Evolutionary conservation across 257 asterid species (phyloP), one percentile per base, ranked within the genome.

Genomic region (Forsythia viridissima): DNA sequence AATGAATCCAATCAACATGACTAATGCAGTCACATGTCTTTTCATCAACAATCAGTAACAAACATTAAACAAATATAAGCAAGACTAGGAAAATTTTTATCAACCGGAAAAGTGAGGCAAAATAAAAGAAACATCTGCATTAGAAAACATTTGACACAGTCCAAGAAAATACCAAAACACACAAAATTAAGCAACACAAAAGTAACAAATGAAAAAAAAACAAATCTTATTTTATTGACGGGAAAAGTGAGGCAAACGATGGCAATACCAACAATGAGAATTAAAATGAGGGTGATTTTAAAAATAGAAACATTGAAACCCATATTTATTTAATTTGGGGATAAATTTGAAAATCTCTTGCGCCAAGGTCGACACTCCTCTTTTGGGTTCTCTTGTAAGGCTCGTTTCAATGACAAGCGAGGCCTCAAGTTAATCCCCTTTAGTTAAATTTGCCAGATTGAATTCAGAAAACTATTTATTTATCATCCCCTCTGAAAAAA

Each of bases 211-310:
- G 7, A 6, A 36, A 37, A 48, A 73, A 73, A 70, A 24, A 24
- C 24, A 24, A 24, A 24, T 9, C 4, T 34, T 38, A 96, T 98
- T 97, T 93, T 87, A 52, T 96, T 97, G 68, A 93, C 69, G 4
- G 99, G 99, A 41, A 96, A 96, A 77, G 97, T 96, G 87, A 90
- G 90, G 88, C 92, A 96, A 78, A 96, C 97, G 76, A 86, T 52
- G 72, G 74, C 84, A 83, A 93, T 84, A 77, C 91, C 91, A 55
- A 86, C 92, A 78, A 91, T 74, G 71, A 96, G 92, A 81, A 83
- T 73, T 11, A 90, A 59, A 42, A 93, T 87, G 76, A 96, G 81
- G 2, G 87, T 81, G 8, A 92, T 70, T 83, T 90, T 93, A 79
- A 90, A 43, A 41, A 84, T 24, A 73, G 96, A 91, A 80, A 77